Conservation (phyloP, 2,329 filamentous ascomycete species). For the Pseudopyrenochaeta lycopersici region DNA sequence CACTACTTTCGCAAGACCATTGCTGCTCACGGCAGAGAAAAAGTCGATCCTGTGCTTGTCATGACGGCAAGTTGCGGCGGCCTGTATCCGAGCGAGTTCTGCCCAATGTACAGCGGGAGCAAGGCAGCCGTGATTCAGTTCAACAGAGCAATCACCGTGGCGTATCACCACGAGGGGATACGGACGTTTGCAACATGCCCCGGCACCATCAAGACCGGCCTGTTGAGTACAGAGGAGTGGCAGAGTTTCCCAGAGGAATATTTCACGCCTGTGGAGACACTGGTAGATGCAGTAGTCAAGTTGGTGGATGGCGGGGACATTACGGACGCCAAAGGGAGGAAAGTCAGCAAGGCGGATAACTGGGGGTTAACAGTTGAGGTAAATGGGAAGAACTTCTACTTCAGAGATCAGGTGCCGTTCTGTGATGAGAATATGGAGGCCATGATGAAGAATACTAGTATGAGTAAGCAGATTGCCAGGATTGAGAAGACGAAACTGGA, state of each 20-base stretch:
- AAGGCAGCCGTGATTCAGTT: constrained; percentile 53
- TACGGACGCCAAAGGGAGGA: constrained; percentile 33
- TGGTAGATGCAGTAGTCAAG: constrained; percentile 39
- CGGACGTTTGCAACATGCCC: constrained; percentile 53
- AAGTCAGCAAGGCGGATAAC: constrained; percentile 25
- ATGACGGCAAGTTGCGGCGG: constrained; percentile 52
- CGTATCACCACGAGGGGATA: constrained; percentile 47
- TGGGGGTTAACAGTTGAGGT: constrained; percentile 42
- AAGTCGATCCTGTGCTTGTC: constrained; percentile 37
- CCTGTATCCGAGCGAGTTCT: constrained; percentile 48
- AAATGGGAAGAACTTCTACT: constrained; percentile 37
- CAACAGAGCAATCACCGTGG: constrained; percentile 48
- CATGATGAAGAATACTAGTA: constrained; percentile 42
- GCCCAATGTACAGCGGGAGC: constrained; percentile 36
- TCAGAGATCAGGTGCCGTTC: constrained; percentile 25
- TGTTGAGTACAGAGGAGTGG: constrained; percentile 46
- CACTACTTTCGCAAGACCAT: constrained; percentile 51
- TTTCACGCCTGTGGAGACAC: constrained; percentile 44
- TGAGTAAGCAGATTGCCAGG: constrained; percentile 36
- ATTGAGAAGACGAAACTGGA: constrained; percentile 32
- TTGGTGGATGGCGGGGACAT: constrained; percentile 43
- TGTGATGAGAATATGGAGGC: constrained; percentile 39
- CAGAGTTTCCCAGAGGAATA: constrained; percentile 42
- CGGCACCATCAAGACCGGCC: constrained; percentile 48
- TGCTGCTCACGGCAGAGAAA: constrained; percentile 25